Conservation (phyloP, 768 basidiomycete genomes). For the Trametes villosa region DNA sequence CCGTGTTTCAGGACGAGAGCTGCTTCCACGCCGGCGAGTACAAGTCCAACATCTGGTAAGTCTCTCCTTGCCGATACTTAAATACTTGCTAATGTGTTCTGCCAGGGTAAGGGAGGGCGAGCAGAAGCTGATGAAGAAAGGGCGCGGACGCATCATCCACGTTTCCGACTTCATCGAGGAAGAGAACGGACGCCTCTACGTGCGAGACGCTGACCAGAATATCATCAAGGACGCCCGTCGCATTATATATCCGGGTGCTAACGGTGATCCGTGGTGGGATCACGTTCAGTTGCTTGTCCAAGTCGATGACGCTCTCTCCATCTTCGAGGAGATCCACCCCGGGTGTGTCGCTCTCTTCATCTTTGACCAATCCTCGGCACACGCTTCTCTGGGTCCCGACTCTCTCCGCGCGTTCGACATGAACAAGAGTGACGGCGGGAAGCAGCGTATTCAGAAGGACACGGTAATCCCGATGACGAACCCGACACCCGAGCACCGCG, state of each 20-base stretch:
- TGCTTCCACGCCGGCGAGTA: conserved; percentile 38
- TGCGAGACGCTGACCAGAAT: not conserved
- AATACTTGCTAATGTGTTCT: not conserved
- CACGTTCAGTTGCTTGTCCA: conserved; percentile 39
- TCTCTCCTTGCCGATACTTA: not conserved
- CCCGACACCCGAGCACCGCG: conserved; percentile 31
- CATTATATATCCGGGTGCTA: conserved; percentile 34
- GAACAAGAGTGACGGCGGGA: conserved; percentile 25
- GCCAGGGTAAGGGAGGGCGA: conserved; percentile 10
- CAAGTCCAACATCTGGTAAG: conserved; percentile 5
- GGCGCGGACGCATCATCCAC: conserved; percentile 41
- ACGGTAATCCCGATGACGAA: conserved; percentile 43
- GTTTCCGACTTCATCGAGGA: conserved; percentile 47
- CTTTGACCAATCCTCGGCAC: conserved; percentile 49
- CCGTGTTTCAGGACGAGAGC: conserved; percentile 38
- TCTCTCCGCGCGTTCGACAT: conserved; percentile 33
- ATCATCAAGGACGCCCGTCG: conserved; percentile 37
- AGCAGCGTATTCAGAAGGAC: conserved; percentile 14
- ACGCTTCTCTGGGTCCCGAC: conserved; percentile 31
- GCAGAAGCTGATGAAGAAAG: conserved; percentile 33
- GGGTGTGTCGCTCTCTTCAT: conserved; percentile 39
- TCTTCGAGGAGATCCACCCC: conserved; percentile 44
- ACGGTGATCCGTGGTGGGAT: conserved; percentile 42
- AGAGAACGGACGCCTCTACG: conserved; percentile 38
- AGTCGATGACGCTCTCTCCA: conserved; percentile 37